Evolutionary conservation across 2,329 filamentous ascomycete species (phyloP), one percentile per base, ranked within the genome.

Genomic region (Arthrobotrys sinensis): DNA sequence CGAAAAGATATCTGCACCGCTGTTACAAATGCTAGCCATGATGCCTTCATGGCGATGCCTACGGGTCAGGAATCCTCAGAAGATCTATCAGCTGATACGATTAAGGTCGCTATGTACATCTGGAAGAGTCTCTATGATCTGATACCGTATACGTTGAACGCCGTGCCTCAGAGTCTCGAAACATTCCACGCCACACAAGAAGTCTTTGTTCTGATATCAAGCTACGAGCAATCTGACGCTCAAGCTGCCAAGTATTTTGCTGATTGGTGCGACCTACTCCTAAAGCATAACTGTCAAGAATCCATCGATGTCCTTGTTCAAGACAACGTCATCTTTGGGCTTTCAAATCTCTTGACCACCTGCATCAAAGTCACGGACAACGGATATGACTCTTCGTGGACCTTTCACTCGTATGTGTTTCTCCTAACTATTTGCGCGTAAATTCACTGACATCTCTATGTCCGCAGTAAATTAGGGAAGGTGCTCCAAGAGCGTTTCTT

Each of bases 271-370:
- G 40, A 38, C 10, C 24, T 78, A 16, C 67, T 78, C 10, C 36
- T 78, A 28, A 63, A 45, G 19, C 75, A 78, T 34, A 55, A 46
- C 16, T 78, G 75, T 24, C 67, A 78, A 43, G 75, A 78, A 55
- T 78, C 75, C 7, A 78, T 78, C 36, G 75, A 78, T 52, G 55
- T 63, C 14, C 45, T 71, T 28, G 60, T 64, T 24, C 75, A 78
- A 55, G 75, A 78, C 28, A 67, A 78, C 53, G 75, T 78, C 19
- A 57, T 78, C 16, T 78, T 62, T 11, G 75, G 75, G 0, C 53
- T 78, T 34, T 71, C 75, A 10, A 67, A 72, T 50, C 52, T 78
- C 8, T 46, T 78, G 67, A 67, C 48, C 3, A n/a, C 62, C 4
- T 78, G 75, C 14, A 72, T 78, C 21, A 67, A 45, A 19, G 14